Evolutionary conservation across 495 filamentous ascomycete genomes (phyloP).

Genomic region (Coniosporium apollinis): DNA sequence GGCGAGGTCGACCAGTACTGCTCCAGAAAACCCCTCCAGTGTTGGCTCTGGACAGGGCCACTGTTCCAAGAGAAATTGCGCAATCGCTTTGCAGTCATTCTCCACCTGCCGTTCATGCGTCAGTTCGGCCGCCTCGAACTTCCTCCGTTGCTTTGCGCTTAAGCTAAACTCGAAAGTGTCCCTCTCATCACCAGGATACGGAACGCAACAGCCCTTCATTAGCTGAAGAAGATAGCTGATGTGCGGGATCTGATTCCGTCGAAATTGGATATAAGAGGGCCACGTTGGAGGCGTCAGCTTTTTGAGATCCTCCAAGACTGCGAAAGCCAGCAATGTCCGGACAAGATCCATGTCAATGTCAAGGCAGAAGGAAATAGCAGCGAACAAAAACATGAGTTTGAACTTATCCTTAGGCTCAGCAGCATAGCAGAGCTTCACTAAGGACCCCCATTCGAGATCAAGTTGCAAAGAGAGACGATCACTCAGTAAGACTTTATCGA

Average conservation of each 20-base stretch:
- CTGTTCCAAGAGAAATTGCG: conserved; percentile 20
- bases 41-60: conserved; percentile 25
- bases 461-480: conserved; percentile 23
- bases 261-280: conserved; percentile 18
- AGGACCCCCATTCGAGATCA: conserved; percentile 26
- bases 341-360: conserved; percentile 23
- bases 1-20: conserved; percentile 18
- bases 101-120: conserved; percentile 15
- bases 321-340: conserved; percentile 23
- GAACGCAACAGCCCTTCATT: conserved; percentile 13
- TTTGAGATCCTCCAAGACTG: conserved; percentile 21
- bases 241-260: conserved; percentile 11
- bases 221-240: conserved; percentile 11
- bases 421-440: conserved; percentile 21
- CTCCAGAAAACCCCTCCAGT: conserved; percentile 8
- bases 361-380: conserved; percentile 23
- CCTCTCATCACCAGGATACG: conserved; percentile 15
- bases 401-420: conserved; percentile 12
- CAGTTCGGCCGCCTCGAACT: conserved; percentile 11
- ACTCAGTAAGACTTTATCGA: conserved; percentile 15
- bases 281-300: conserved; percentile 16
- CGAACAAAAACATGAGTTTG: conserved; percentile 29
- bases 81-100: conserved; percentile 16
- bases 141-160: conserved; percentile 10
- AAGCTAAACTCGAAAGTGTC: conserved; percentile 8